Evolutionary conservation across 192 early-diverging fungal species (phyloP).

Genomic region (Dimargaris xerosporica): DNA sequence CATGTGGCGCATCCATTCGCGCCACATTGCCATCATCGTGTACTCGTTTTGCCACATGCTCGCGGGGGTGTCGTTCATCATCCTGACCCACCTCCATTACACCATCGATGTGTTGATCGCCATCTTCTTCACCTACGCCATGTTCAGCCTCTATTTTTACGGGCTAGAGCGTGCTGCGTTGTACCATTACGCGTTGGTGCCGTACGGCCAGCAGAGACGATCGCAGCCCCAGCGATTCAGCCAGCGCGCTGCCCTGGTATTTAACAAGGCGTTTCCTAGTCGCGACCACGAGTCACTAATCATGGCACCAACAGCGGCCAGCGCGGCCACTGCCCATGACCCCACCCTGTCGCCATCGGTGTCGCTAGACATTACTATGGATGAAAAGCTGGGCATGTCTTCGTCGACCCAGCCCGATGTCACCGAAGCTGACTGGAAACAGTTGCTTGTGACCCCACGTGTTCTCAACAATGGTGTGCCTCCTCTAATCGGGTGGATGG

Average conservation of each 20-base stretch:
- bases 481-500: constrained; percentile 8
- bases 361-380: not conserved
- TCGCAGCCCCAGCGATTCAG: not conserved
- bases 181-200: constrained; percentile 7
- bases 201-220: not conserved
- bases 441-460: constrained; percentile 1
- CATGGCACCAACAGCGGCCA: not conserved
- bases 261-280: not conserved
- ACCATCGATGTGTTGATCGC: constrained; percentile 43
- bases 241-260: too few species aligned
- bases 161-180: constrained; percentile 21
- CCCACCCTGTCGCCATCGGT: not conserved
- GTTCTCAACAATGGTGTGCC: constrained; percentile 11
- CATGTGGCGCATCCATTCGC: constrained; percentile 36
- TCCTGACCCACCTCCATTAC: constrained; percentile 40
- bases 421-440: not conserved
- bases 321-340: not conserved
- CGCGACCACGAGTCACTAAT: not conserved
- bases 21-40: constrained; percentile 23
- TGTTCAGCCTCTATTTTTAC: constrained; percentile 39
- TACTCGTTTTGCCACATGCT: constrained; percentile 22
- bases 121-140: constrained; percentile 33
- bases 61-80: constrained; percentile 31
- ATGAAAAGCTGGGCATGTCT: not conserved
- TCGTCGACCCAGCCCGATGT: not conserved